Percentiles rank a stretch among this genome's conserved stretches.
Evolutionary conservation across 805 yeast genomes (phyloP).

Genomic region (Wickerhamomyces alni): DNA sequence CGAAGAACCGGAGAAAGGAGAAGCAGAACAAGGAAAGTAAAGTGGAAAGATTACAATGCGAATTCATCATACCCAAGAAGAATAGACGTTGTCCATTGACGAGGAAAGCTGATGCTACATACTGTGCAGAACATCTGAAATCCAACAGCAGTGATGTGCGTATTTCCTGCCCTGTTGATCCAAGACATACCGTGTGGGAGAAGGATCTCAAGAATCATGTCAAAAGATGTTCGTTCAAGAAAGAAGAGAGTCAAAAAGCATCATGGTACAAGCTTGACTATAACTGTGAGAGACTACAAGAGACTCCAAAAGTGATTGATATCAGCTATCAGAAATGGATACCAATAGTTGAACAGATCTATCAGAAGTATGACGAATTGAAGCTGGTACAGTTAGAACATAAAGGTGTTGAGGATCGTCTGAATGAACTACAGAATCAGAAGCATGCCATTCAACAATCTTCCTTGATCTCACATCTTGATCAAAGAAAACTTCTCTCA

Average conservation of each 20-base stretch:
- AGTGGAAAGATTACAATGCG: conserved; percentile 32
- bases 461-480: conserved; percentile 66
- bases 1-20: conserved; percentile 8
- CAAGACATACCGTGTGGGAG: conserved; percentile 67
- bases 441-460: conserved; percentile 85
- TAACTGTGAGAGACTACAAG: conserved; percentile 29
- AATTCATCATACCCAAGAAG: conserved; percentile 41
- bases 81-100: conserved; percentile 58
- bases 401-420: conserved; percentile 21
- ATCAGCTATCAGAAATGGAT: conserved; percentile 25
- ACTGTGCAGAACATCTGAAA: conserved; percentile 58
- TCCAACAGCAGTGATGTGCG: conserved; percentile 29
- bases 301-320: conserved; percentile 5
- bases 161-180: conserved; percentile 73
- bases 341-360: conserved; percentile 30
- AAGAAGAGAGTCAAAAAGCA: conserved; percentile 25
- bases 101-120: conserved; percentile 39
- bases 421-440: conserved; percentile 40
- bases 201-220: conserved; percentile 50
- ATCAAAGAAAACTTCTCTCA: conserved; percentile 33
- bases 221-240: conserved; percentile 50
- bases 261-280: conserved; percentile 46
- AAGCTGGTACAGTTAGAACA: conserved; percentile 22
- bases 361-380: conserved; percentile 27
- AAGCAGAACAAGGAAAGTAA: conserved; percentile 7